Percentiles rank a stretch among this genome's conserved stretches.
phyloP scores from a whole-genome alignment of 2,329 filamentous ascomycete species.

The Oidium heveae region DNA sequence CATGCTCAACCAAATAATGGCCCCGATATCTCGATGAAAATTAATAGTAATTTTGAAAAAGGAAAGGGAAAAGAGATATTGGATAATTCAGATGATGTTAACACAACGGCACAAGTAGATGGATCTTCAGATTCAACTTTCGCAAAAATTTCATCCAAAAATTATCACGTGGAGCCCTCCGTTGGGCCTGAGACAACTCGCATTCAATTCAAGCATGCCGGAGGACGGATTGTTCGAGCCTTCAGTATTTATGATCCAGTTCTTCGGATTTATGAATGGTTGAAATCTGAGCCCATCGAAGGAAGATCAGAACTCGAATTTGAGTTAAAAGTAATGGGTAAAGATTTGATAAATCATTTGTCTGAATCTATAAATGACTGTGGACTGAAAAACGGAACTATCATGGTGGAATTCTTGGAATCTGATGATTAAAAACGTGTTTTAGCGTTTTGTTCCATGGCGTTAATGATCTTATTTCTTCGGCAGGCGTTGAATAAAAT shows the following conservation, averaged over 20 bases:
- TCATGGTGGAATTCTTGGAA: conserved; percentile 75
- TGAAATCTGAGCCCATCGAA: conserved; percentile 68
- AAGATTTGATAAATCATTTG: conserved; percentile 55
- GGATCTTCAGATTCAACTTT: conserved; percentile 22
- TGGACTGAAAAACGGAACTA: conserved; percentile 72
- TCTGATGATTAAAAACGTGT: conserved; percentile 18
- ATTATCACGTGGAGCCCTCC: conserved; percentile 54
- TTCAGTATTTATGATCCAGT: conserved; percentile 58
- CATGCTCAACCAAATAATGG: conserved; percentile 37
- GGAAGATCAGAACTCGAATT: conserved; percentile 58
- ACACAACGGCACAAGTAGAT: conserved; percentile 13
- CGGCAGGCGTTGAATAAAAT: no score
- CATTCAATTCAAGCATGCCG: conserved; percentile 77
- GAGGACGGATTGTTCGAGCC: conserved; percentile 64
- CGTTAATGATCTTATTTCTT: not conserved
- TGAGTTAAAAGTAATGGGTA: conserved; percentile 70
- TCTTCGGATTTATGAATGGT: conserved; percentile 76
- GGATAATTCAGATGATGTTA: conserved; percentile 16
- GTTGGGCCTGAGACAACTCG: conserved; percentile 50
- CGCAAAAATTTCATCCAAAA: conserved; percentile 41
- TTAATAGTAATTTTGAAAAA: conserved; percentile 23
- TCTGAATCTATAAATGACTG: conserved; percentile 54
- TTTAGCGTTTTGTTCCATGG: not conserved
- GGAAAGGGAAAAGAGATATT: conserved; percentile 24
- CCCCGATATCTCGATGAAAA: conserved; percentile 69